Percentiles rank a stretch among this genome's conserved stretches.
Conservation (phyloP, 108 stramenopile species). For the Nitzschia sp. region DNA sequence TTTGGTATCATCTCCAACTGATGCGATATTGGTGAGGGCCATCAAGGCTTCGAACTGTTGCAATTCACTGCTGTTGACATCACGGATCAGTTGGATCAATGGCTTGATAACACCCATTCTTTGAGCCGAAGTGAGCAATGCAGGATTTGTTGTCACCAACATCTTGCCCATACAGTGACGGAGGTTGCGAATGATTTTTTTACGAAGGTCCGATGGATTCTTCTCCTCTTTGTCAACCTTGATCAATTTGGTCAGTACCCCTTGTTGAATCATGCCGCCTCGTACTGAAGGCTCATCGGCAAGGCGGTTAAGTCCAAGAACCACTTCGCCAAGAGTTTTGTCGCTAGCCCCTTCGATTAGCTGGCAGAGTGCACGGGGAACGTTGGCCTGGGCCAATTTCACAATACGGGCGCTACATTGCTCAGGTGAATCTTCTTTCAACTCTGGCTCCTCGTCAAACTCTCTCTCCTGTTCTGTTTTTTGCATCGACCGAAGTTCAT, state of each 20-base stretch:
- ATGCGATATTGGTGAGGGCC: constrained; percentile 91
- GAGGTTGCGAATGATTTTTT: constrained; percentile 73
- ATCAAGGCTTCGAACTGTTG: constrained; percentile 94
- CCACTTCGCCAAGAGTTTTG: constrained; percentile 67
- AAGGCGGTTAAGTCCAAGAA: constrained; percentile 77
- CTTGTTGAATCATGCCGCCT: constrained; percentile 94
- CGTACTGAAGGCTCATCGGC: constrained; percentile 79
- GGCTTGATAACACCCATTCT: constrained; percentile 86
- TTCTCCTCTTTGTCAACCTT: constrained; percentile 71
- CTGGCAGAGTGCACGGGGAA: constrained; percentile 81
- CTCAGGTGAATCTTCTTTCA: constrained; percentile 58
- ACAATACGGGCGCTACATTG: constrained; percentile 66
- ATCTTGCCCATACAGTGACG: constrained; percentile 91
- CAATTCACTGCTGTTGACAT: constrained; percentile 84
- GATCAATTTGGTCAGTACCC: constrained; percentile 80
- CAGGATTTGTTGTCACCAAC: constrained; percentile 93
- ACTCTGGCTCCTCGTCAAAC: constrained; percentile 48
- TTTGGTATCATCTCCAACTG: constrained; percentile 85
- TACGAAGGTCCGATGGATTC: constrained; percentile 51
- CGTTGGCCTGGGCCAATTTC: constrained; percentile 78
- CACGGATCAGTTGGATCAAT: constrained; percentile 81
- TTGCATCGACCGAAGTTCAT: constrained; percentile 84
- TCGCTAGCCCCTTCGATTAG: constrained; percentile 83
- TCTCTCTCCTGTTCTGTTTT: constrained; percentile 87
- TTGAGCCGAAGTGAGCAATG: constrained; percentile 85